phyloP scores from a whole-genome alignment of 345 rosid species.

The Eucalyptus polybractea region DNA sequence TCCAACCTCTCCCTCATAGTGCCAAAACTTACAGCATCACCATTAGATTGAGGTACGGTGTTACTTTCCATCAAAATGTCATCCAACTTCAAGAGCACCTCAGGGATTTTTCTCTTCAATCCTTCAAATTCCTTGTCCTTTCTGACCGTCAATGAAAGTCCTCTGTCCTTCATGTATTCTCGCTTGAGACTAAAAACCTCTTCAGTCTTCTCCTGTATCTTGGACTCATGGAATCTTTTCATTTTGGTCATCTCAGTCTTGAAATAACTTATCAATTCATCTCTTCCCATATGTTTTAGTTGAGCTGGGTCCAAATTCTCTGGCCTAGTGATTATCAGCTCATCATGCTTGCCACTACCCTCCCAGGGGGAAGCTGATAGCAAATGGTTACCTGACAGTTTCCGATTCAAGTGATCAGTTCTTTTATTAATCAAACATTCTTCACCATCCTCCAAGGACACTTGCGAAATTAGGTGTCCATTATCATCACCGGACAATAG shows the following conservation, averaged over 20 bases:
- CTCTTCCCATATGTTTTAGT: conserved; percentile 25
- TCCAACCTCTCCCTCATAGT: conserved; percentile 34
- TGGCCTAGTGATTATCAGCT: conserved; percentile 18
- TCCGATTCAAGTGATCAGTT: conserved; percentile 35
- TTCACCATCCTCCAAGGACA: conserved; percentile 36
- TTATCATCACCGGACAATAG: conserved; percentile 33
- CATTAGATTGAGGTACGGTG: conserved; percentile 7
- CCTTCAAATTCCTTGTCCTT: conserved; percentile 71
- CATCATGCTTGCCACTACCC: conserved; percentile 58
- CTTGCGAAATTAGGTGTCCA: conserved; percentile 27
- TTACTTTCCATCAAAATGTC: conserved; percentile 38
- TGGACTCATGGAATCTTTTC: conserved; percentile 61
- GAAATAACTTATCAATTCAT: conserved; percentile 32
- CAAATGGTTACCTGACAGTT: conserved; percentile 37
- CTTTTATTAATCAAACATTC: conserved; percentile 15
- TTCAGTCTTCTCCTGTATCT: conserved; percentile 53
- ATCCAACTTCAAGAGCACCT: conserved; percentile 41
- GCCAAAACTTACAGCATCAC: conserved; percentile 19
- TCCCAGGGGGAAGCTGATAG: conserved; percentile 29
- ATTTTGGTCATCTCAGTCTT: conserved; percentile 72
- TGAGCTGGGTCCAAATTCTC: conserved; percentile 35
- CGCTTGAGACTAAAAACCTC: conserved; percentile 43
- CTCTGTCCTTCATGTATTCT: conserved; percentile 47
- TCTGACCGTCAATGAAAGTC: conserved; percentile 28
- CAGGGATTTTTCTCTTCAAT: conserved; percentile 61